These are phyloP conservation scores for Diutina mesorugosa DNA, from an alignment of 1,139 yeast genomes.

Conservation along the genomic window DNA sequence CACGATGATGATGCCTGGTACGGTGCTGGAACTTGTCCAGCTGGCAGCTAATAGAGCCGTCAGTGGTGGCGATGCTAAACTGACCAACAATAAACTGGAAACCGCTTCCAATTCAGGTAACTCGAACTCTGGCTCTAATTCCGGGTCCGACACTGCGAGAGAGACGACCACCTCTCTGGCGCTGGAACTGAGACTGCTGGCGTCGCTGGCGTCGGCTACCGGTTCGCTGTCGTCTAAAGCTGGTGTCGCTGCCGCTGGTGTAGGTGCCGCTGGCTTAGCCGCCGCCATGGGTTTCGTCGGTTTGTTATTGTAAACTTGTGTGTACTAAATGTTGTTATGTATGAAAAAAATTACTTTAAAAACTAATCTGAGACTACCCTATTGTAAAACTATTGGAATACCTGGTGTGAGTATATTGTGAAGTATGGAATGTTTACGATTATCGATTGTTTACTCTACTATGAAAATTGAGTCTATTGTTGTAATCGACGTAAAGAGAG, in stretches of 20 bases:
- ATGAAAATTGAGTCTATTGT: no score
- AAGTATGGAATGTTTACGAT: no score
- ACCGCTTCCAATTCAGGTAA: neutral
- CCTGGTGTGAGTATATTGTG: no score
- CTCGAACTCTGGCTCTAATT: neutral
- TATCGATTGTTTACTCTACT: no score
- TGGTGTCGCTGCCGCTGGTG: conserved; percentile 4
- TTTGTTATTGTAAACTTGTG: neutral
- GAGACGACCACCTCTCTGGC: conserved; percentile 7
- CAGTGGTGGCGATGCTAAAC: neutral
- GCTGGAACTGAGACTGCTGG: conserved; percentile 3
- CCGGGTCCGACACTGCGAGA: neutral
- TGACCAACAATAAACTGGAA: neutral
- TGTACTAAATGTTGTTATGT: no score
- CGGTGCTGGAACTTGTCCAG: conserved; percentile 11
- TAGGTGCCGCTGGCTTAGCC: conserved; percentile 3
- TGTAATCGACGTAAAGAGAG: no score
- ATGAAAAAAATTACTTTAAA: no score
- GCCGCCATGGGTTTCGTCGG: conserved; percentile 1
- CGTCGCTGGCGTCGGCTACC: conserved; percentile 4
- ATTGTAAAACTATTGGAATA: no score
- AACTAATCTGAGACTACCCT: neutral
- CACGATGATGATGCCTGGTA: conserved; percentile 33
- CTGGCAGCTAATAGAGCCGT: neutral
- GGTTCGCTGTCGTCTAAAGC: neutral